These are phyloP conservation scores for Aspergillus transmontanensis DNA, from an alignment of 2,329 filamentous ascomycete genomes.

Conservation along the genomic window DNA sequence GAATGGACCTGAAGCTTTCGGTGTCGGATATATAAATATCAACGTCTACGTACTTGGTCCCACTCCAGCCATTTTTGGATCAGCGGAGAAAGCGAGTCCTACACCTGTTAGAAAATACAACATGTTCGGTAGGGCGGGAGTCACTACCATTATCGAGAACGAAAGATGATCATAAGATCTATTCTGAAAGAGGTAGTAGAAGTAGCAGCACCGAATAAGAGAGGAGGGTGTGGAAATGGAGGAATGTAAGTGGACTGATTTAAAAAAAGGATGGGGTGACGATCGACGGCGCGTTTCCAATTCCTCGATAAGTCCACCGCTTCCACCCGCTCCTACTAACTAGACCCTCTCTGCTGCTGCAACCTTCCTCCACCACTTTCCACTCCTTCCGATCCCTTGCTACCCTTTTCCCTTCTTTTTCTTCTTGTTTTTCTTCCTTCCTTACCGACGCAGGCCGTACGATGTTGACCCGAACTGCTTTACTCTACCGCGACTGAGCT, in stretches of 20 bases:
- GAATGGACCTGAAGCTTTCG: background rate
- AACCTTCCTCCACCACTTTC: background rate
- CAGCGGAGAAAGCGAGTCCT: conserved; percentile 43
- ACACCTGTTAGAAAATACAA: background rate
- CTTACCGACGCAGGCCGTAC: background rate
- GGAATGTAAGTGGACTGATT: conserved; percentile 10
- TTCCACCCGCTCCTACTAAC: background rate
- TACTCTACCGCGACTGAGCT: background rate
- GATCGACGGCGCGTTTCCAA: background rate
- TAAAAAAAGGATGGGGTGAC: background rate
- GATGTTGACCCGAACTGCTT: background rate
- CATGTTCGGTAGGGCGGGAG: background rate
- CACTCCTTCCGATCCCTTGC: background rate
- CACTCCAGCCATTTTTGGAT: conserved; percentile 61
- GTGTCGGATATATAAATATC: conserved; percentile 2
- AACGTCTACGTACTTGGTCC: conserved; percentile 47
- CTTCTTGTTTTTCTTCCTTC: background rate
- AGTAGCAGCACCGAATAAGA: background rate
- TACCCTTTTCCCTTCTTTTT: background rate
- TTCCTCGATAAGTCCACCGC: background rate
- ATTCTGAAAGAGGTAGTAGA: background rate
- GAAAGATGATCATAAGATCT: background rate
- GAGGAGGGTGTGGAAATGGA: background rate
- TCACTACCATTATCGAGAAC: background rate
- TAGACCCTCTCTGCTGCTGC: background rate